Conservation (phyloP, 306 rosid species). For the Astragalus glycyphyllos region DNA sequence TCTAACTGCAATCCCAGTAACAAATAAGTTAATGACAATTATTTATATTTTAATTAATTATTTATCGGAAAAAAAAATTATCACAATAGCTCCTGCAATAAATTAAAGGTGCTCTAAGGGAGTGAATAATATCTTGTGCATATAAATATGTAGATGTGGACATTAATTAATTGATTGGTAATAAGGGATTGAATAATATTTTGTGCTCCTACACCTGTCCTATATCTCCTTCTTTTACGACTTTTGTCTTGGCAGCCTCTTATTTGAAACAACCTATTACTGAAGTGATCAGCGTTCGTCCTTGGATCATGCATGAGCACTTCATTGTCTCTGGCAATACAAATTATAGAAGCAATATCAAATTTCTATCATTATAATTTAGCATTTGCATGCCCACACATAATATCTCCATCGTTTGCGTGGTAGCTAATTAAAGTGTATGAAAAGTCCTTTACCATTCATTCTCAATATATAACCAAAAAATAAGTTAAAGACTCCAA, state of each 20-base stretch:
- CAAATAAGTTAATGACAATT: too few species aligned
- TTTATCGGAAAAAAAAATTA: too few species aligned
- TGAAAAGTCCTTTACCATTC: too few species aligned
- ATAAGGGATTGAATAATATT: too few species aligned
- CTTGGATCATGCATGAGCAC: not conserved
- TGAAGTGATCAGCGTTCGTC: conserved; percentile 1
- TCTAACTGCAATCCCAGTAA: too few species aligned
- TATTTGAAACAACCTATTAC: not conserved
- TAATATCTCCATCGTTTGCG: too few species aligned
- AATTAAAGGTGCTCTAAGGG: too few species aligned
- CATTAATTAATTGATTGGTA: not conserved
- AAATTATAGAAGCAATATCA: not conserved
- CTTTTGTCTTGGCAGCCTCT: not conserved
- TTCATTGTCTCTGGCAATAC: not conserved
- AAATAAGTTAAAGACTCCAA: too few species aligned
- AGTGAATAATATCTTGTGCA: not conserved
- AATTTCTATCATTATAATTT: not conserved
- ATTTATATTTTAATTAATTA: too few species aligned
- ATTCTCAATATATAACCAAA: too few species aligned
- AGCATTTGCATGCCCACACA: not conserved
- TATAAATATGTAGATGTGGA: conserved; percentile 8
- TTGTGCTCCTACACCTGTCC: not conserved
- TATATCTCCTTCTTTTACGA: conserved; percentile 1
- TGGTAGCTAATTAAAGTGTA: too few species aligned
- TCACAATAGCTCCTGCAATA: too few species aligned